A percentile compares a stretch with the other conserved stretches of the same genome.
Evolutionary conservation across 2,329 filamentous ascomycete genomes (phyloP).

Genomic region (Diatrype stigma): DNA sequence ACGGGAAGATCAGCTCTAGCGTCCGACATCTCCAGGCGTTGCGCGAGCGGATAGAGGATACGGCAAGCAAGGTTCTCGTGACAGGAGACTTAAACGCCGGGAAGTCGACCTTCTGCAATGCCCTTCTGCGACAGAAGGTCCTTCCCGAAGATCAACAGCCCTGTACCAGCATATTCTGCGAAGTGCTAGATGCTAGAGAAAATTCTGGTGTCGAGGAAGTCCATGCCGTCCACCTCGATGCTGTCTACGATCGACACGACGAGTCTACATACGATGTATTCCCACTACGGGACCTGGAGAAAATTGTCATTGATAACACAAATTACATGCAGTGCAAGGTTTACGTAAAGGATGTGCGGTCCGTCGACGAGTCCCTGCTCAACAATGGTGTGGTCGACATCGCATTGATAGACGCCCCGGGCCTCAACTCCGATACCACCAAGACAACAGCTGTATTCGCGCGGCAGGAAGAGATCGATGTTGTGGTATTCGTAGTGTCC

Average conservation of each 20-base stretch:
- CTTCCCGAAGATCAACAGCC: conserved; percentile 96
- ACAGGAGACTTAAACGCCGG: conserved; percentile 96
- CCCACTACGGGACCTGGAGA: conserved; percentile 71
- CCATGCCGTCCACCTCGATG: conserved; percentile 83
- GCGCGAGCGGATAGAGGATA: conserved; percentile 93
- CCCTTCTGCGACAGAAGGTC: conserved; percentile 85
- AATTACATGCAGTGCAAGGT: conserved; percentile 94
- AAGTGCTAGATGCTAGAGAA: conserved; percentile 87
- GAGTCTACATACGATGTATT: conserved; percentile 94
- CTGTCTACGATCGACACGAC: conserved; percentile 78
- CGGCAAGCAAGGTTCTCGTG: conserved; percentile 91
- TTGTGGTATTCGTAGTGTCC: conserved; percentile 96
- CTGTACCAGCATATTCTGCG: conserved; percentile 97
- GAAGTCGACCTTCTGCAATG: conserved; percentile 98
- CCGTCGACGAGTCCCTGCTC: conserved; percentile 86
- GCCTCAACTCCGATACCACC: conserved; percentile 90
- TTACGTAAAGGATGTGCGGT: conserved; percentile 85
- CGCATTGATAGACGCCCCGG: conserved; percentile 92
- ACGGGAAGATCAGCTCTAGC: conserved; percentile 91
- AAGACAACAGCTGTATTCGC: conserved; percentile 98
- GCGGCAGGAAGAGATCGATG: conserved; percentile 95
- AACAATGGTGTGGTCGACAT: conserved; percentile 99
- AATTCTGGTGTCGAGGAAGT: conserved; percentile 92
- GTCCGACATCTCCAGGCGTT: conserved; percentile 84
- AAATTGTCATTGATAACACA: conserved; percentile 83